Conservation (phyloP, 2,329 filamentous ascomycete species). For the Diaporthe ampelina region DNA sequence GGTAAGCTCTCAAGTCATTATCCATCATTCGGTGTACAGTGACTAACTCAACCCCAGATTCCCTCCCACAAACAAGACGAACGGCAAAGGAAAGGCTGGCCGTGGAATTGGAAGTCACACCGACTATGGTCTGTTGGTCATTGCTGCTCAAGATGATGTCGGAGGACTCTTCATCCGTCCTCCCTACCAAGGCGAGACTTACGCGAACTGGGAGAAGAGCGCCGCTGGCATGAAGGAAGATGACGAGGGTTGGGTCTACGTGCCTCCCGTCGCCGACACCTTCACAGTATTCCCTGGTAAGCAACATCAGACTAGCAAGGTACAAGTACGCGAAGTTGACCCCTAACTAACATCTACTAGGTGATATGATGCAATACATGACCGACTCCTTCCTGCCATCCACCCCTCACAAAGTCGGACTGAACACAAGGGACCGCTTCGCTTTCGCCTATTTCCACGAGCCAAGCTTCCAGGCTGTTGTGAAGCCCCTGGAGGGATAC, state of each 20-base stretch:
- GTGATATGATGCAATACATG: slow-evolving; percentile 67
- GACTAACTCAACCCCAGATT: slow-evolving; percentile 46
- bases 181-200: slow-evolving; percentile 55
- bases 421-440: slow-evolving; percentile 62
- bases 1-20: slow-evolving; percentile 50
- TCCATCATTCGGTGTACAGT: neutral
- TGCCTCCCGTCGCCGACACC: slow-evolving; percentile 58
- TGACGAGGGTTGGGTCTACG: slow-evolving; percentile 61
- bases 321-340: neutral
- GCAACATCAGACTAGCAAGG: slow-evolving; percentile 7
- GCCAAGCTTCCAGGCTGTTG: slow-evolving; percentile 61
- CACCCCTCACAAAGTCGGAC: slow-evolving; percentile 64
- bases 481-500: slow-evolving; percentile 58
- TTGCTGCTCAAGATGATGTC: slow-evolving; percentile 64
- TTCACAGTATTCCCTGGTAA: slow-evolving; percentile 65
- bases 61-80: slow-evolving; percentile 53
- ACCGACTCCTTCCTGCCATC: slow-evolving; percentile 60
- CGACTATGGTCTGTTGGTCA: slow-evolving; percentile 65
- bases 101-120: slow-evolving; percentile 67
- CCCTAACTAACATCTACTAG: slow-evolving; percentile 45
- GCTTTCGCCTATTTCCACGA: slow-evolving; percentile 67
- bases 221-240: slow-evolving; percentile 60
- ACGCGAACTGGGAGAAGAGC: slow-evolving; percentile 61
- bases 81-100: slow-evolving; percentile 63
- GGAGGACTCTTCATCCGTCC: slow-evolving; percentile 64